A percentile compares a stretch with the other conserved stretches of the same genome.
phyloP scores from a whole-genome alignment of 352 stramenopile genomes.

The Phytophthora pisi region DNA sequence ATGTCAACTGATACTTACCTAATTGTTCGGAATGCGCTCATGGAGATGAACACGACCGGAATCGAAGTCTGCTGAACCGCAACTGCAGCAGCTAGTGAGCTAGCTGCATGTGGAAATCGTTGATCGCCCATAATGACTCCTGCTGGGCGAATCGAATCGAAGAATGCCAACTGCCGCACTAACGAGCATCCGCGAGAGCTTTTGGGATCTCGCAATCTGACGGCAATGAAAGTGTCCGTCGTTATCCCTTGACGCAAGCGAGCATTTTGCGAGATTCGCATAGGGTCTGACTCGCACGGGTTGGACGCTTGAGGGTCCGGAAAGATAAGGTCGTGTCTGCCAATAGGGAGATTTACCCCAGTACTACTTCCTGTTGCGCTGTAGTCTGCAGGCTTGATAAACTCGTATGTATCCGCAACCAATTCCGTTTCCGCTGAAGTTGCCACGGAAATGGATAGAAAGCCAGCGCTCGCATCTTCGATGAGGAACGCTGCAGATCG shows the following conservation, averaged over 20 bases:
- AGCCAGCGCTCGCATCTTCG: slow-evolving; percentile 51
- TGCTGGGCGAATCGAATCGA: slow-evolving; percentile 36
- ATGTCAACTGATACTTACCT: slow-evolving; percentile 17
- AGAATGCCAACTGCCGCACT: slow-evolving; percentile 48
- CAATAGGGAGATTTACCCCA: slow-evolving; percentile 43
- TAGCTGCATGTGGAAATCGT: slow-evolving; percentile 27
- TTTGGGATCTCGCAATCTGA: slow-evolving; percentile 27
- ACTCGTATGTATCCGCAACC: slow-evolving; percentile 47
- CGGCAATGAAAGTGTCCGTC: slow-evolving; percentile 35
- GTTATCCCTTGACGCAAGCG: slow-evolving; percentile 22
- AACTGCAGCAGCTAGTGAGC: slow-evolving; percentile 21
- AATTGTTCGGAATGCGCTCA: slow-evolving; percentile 36
- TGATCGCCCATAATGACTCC: slow-evolving; percentile 59
- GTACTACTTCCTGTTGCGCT: slow-evolving; percentile 17
- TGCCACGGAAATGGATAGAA: slow-evolving; percentile 59
- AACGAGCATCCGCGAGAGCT: slow-evolving; percentile 41
- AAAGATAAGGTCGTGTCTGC: slow-evolving; percentile 48
- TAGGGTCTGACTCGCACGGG: slow-evolving; percentile 41
- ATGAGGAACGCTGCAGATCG: slow-evolving; percentile 48
- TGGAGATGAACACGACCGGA: slow-evolving; percentile 59
- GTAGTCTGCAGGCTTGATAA: slow-evolving; percentile 39
- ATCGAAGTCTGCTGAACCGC: slow-evolving; percentile 36
- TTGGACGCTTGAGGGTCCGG: slow-evolving; percentile 34
- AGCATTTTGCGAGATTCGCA: slow-evolving; percentile 23
- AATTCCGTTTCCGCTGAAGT: slow-evolving; percentile 41